Percentiles rank a stretch among this genome's conserved stretches.
phyloP scores from a whole-genome alignment of 2,329 filamentous ascomycete genomes.

The Pseudogymnoascus sp. region DNA sequence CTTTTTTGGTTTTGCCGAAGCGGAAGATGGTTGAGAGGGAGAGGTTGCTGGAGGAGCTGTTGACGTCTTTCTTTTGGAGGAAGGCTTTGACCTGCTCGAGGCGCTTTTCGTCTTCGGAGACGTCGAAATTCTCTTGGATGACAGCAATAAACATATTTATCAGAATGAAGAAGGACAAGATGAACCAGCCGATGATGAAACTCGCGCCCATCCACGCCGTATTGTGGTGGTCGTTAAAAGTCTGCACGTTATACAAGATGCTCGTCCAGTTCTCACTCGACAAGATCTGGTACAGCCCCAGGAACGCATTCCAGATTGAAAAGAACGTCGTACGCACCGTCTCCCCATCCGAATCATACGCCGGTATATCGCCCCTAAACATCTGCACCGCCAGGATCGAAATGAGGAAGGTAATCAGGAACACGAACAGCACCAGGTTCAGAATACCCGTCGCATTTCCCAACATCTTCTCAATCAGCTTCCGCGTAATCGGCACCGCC shows the following conservation, averaged over 20 bases:
- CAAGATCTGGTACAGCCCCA: slow-evolving; percentile 95
- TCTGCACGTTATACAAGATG: slow-evolving; percentile 75
- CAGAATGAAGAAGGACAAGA: slow-evolving; percentile 88
- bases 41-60: slow-evolving; percentile 62
- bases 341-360: slow-evolving; percentile 51
- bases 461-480: slow-evolving; percentile 79
- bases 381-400: slow-evolving; percentile 90
- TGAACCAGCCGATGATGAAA: slow-evolving; percentile 93
- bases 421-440: slow-evolving; percentile 93
- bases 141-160: slow-evolving; percentile 99
- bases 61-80: slow-evolving; percentile 80
- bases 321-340: slow-evolving; percentile 68
- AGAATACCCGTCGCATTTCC: slow-evolving; percentile 86
- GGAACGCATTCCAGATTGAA: slow-evolving; percentile 89
- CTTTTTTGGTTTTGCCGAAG: slow-evolving; percentile 49
- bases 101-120: slow-evolving; percentile 96
- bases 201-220: slow-evolving; percentile 90
- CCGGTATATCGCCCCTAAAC: slow-evolving; percentile 76
- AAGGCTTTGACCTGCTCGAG: slow-evolving; percentile 94
- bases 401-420: slow-evolving; percentile 87
- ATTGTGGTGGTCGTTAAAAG: slow-evolving; percentile 52
- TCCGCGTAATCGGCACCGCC: slow-evolving; percentile 76
- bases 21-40: slow-evolving; percentile 65
- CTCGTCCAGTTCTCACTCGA: slow-evolving; percentile 95
- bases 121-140: slow-evolving; percentile 98